Evolutionary conservation across 192 early-diverging fungal species (phyloP), one percentile per base, ranked within the genome.

Genomic region (Umbelopsis vinacea): DNA sequence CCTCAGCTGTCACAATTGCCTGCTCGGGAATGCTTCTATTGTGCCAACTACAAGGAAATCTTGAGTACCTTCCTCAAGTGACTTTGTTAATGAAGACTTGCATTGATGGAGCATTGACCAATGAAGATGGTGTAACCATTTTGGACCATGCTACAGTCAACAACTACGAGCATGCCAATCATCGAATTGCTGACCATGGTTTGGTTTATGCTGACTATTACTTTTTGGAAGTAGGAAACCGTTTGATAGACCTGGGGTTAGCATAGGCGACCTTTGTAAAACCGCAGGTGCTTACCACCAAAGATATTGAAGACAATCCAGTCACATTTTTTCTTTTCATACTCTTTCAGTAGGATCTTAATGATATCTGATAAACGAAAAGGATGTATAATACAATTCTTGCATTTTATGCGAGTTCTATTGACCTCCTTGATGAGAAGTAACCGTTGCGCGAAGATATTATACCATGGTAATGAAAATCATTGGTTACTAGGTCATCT

Each of bases 141-240:
- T 35, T 72, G 22, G 71, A 72, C 43, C 52, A 72, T 17, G 29
- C 48, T 14, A 72, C 71, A 26, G 57, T 72, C 4, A 72, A 72
- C 52, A 72, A 72, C 71, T 50, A 72, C 38, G 71, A 72, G 12
- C 43, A 63, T 72, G 71, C 71, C 26, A 63, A 19, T 14, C 10
- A 23, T 3, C 71, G 71, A 11, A 55, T 63, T 53, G 52, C 71
- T 38, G 52, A 72, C 45, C 55, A 26, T 55, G 71, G 71, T 46
- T 50, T 72, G 15, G 71, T 72, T 22, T 72, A 72, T 48, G 71
- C 71, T 2, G 71, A 72, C 37, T 72, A 72, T 24, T 72, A 72
- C 55, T 72, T 72, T 29, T 21, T 72, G 22, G 71, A 72, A 48
- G 55, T 72, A 33, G 71, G 71, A 10, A 72, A 72, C 29, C 52